These are phyloP conservation scores for Stachybotrys chartarum DNA, from an alignment of 2,329 filamentous ascomycete species.

Conservation along the genomic window DNA sequence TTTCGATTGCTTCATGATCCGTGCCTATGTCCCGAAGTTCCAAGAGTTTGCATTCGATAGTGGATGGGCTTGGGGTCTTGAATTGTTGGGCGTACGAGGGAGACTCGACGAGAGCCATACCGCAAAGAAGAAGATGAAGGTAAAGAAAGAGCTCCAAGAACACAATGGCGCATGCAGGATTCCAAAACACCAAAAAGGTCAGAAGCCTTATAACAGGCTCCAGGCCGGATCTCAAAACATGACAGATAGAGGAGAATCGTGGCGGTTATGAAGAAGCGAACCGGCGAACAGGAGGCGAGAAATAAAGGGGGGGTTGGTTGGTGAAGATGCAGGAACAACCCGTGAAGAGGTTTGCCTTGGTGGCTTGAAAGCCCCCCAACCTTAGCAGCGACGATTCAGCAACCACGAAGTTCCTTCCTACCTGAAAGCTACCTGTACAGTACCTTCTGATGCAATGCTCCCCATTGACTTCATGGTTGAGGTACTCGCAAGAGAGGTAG, in stretches of 20 bases:
- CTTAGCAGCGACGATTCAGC: neutral
- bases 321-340: neutral
- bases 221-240: conserved; percentile 29
- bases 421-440: too few relatives aligned
- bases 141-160: conserved; percentile 21
- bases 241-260: conserved; percentile 22
- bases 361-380: neutral
- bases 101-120: conserved; percentile 25
- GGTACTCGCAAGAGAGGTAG: too few relatives aligned
- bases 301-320: neutral
- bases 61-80: neutral
- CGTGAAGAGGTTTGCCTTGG: neutral
- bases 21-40: neutral
- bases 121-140: conserved; percentile 16
- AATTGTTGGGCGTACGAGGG: conserved; percentile 9
- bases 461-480: too few relatives aligned
- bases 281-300: neutral
- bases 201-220: conserved; percentile 17
- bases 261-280: conserved; percentile 10
- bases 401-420: neutral
- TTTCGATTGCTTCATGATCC: neutral
- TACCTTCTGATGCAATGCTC: too few relatives aligned
- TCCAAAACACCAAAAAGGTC: conserved; percentile 37
- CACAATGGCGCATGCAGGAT: conserved; percentile 4
- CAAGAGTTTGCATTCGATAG: neutral